These are phyloP conservation scores for Botrytis sinoallii DNA, from an alignment of 2,329 filamentous ascomycete genomes.

Conservation along the genomic window DNA sequence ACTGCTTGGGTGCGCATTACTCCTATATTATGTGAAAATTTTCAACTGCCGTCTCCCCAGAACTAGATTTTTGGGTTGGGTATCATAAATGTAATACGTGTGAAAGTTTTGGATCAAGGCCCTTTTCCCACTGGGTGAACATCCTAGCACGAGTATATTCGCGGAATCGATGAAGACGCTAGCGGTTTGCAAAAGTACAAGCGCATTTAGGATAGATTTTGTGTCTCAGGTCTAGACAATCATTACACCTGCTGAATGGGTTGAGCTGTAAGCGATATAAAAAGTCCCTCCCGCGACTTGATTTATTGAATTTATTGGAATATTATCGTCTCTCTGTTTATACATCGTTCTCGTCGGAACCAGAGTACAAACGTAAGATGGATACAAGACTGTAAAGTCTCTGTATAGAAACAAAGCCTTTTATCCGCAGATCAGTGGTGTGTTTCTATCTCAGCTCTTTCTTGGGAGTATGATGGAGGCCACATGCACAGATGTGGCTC, in stretches of 20 bases:
- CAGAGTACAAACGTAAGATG: too few relatives aligned
- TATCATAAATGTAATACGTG: conserved; percentile 57
- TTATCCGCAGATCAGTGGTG: not conserved
- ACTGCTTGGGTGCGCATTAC: conserved; percentile 57
- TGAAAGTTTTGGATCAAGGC: conserved; percentile 59
- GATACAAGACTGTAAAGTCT: not conserved
- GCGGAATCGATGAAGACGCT: conserved; percentile 47
- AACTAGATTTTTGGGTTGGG: conserved; percentile 57
- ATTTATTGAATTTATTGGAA: conserved; percentile 20
- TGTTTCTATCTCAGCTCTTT: not conserved
- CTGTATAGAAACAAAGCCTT: not conserved
- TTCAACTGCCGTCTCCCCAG: conserved; percentile 60
- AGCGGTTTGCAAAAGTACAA: conserved; percentile 54
- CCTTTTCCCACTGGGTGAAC: conserved; percentile 63
- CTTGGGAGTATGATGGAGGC: not conserved
- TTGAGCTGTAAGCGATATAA: conserved; percentile 56
- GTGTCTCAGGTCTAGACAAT: conserved; percentile 64
- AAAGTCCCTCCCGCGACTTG: conserved; percentile 54
- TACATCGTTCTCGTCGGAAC: too few relatives aligned
- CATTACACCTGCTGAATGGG: conserved; percentile 54
- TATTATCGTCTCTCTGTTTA: not conserved
- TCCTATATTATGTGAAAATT: conserved; percentile 49
- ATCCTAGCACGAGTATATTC: conserved; percentile 57
- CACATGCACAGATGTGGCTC: not conserved
- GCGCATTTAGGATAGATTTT: conserved; percentile 56